Conservation (phyloP, 345 rosid species). For the Microthlaspi erraticum region DNA sequence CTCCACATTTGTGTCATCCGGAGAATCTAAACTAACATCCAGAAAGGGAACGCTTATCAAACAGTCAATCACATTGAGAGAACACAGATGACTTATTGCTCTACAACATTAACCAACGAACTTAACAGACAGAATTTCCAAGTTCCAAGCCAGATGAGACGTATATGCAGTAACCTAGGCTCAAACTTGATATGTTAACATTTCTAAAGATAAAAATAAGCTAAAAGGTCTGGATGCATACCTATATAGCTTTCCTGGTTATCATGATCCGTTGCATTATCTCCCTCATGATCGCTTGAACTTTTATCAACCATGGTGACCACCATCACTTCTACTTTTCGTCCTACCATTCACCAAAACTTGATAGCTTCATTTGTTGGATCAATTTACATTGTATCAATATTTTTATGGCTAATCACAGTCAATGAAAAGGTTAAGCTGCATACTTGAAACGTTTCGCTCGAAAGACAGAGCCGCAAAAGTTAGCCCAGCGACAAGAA, state of each 20-base stretch:
- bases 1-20: slow-evolving; percentile 30
- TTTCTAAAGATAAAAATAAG: slow-evolving; percentile 22
- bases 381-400: slow-evolving; percentile 7
- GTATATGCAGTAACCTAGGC: too few species aligned
- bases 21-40: slow-evolving; percentile 42
- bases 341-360: slow-evolving; percentile 49
- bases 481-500: slow-evolving; percentile 62
- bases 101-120: neutral
- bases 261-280: slow-evolving; percentile 31
- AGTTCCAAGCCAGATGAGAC: too few species aligned
- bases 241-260: slow-evolving; percentile 44
- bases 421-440: neutral
- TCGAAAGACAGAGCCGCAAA: slow-evolving; percentile 65
- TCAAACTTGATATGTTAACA: neutral
- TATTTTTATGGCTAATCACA: neutral
- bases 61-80: slow-evolving; percentile 25
- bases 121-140: too few species aligned
- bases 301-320: slow-evolving; percentile 46
- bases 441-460: slow-evolving; percentile 58
- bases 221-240: slow-evolving; percentile 39
- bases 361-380: neutral
- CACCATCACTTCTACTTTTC: slow-evolving; percentile 61
- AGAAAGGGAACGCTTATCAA: slow-evolving; percentile 19
- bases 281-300: slow-evolving; percentile 41
- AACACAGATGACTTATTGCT: slow-evolving; percentile 25